Conservation (phyloP, 2,329 filamentous ascomycete species). For the Paecilomyces fulvus region DNA sequence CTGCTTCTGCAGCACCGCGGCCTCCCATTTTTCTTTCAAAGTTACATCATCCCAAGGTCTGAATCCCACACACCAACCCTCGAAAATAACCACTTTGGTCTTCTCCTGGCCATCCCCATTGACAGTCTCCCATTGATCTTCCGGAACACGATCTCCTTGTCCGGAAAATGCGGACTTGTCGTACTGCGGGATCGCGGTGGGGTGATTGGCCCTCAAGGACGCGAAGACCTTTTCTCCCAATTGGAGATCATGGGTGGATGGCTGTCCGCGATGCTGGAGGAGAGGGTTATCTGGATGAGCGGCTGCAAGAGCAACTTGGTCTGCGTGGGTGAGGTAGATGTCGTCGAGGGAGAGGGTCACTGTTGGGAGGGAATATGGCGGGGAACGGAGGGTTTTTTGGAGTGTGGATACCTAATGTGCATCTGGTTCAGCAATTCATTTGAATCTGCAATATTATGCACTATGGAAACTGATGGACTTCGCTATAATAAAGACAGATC, state of each 20-base stretch:
- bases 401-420: slow-evolving; percentile 50
- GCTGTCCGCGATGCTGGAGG: slow-evolving; percentile 73
- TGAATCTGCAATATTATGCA: not conserved
- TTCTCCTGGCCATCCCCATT: slow-evolving; percentile 27
- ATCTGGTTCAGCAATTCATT: not conserved
- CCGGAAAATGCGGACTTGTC: slow-evolving; percentile 74
- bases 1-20: slow-evolving; percentile 38
- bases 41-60: slow-evolving; percentile 51
- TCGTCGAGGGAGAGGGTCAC: slow-evolving; percentile 79
- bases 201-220: slow-evolving; percentile 43
- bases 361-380: slow-evolving; percentile 53
- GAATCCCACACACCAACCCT: slow-evolving; percentile 90
- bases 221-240: slow-evolving; percentile 58
- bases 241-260: slow-evolving; percentile 69
- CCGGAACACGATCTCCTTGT: slow-evolving; percentile 63
- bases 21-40: slow-evolving; percentile 46
- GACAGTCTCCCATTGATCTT: slow-evolving; percentile 52
- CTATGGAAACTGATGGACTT: too few species aligned
- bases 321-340: slow-evolving; percentile 68
- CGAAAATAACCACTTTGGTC: slow-evolving; percentile 64
- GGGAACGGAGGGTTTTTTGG: slow-evolving; percentile 49
- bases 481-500: not conserved
- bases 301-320: slow-evolving; percentile 57
- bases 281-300: slow-evolving; percentile 63
- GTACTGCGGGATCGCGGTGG: slow-evolving; percentile 62